Conservation (phyloP, 2,329 filamentous ascomycete species). For the Rhinocladiella mackenziei region DNA sequence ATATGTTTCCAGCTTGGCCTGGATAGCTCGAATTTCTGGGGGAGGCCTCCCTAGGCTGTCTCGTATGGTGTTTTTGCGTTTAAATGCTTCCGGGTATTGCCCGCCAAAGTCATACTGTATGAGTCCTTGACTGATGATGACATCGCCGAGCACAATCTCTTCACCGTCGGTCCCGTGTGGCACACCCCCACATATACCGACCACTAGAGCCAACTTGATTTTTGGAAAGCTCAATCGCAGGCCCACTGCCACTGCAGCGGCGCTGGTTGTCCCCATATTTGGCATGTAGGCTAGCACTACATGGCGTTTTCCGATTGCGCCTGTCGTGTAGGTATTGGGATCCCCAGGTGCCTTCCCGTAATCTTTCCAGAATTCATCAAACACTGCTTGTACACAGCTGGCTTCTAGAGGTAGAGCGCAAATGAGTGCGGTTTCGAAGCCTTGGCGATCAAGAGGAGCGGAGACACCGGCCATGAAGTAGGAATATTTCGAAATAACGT, state of each 20-base stretch:
- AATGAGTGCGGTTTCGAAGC: constrained; percentile 5
- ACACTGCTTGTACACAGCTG: not conserved
- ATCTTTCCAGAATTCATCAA: constrained; percentile 5
- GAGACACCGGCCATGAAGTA: not conserved
- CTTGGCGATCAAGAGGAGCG: not conserved
- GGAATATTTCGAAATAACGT: not conserved
- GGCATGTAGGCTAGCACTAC: constrained; percentile 25
- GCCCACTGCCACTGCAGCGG: constrained; percentile 27
- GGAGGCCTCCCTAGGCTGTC: constrained; percentile 10
- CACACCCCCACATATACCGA: constrained; percentile 42
- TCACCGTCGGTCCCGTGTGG: constrained; percentile 21
- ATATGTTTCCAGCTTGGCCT: constrained; percentile 20
- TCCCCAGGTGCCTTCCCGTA: constrained; percentile 2
- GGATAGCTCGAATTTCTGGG: constrained; percentile 24
- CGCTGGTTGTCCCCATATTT: constrained; percentile 30
- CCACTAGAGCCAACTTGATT: constrained; percentile 37
- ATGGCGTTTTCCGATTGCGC: not conserved
- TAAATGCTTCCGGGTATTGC: not conserved
- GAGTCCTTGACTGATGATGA: constrained; percentile 30
- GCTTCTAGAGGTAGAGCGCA: constrained; percentile 3
- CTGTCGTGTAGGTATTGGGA: constrained; percentile 3
- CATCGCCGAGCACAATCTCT: constrained; percentile 34
- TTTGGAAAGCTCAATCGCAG: constrained; percentile 36
- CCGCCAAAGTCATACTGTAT: not conserved
- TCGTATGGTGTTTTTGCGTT: not conserved